Conservation (phyloP, 192 early-diverging fungal genomes). For the Gaertneriomyces semiglobifer region DNA sequence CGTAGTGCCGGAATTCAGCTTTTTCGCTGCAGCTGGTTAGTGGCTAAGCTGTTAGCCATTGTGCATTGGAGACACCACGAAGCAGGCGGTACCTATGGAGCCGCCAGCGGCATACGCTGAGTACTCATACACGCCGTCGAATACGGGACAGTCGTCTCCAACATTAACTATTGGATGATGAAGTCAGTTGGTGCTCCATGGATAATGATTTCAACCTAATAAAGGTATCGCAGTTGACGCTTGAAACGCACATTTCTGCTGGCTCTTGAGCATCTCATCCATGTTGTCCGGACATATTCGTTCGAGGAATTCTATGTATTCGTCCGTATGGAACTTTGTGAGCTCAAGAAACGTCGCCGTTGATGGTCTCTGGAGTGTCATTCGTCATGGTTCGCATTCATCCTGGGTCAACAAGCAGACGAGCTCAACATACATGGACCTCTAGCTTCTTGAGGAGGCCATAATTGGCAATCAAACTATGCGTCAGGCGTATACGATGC, state of each 20-base stretch:
- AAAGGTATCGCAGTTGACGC: slow-evolving; percentile 20
- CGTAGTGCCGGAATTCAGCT: slow-evolving; percentile 70
- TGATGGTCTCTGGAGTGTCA: slow-evolving; percentile 61
- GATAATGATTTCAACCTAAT: neutral
- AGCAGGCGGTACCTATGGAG: slow-evolving; percentile 54
- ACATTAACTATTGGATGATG: slow-evolving; percentile 65
- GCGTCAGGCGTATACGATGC: slow-evolving; percentile 88
- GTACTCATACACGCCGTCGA: slow-evolving; percentile 96
- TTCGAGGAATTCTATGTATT: slow-evolving; percentile 94
- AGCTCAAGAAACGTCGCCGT: slow-evolving; percentile 87
- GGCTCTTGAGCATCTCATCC: slow-evolving; percentile 45
- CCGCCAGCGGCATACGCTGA: slow-evolving; percentile 89
- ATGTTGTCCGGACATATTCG: slow-evolving; percentile 55
- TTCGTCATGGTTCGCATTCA: neutral
- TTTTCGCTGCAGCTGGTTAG: slow-evolving; percentile 73
- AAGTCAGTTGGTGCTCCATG: neutral
- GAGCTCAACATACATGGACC: slow-evolving; percentile 29
- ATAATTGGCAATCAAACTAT: slow-evolving; percentile 90
- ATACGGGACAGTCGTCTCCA: slow-evolving; percentile 97
- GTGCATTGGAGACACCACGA: neutral
- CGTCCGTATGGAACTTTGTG: slow-evolving; percentile 88
- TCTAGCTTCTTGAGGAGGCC: slow-evolving; percentile 89
- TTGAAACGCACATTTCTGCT: slow-evolving; percentile 50
- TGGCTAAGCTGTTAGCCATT: neutral
- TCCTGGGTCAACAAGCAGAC: neutral